These are phyloP conservation scores for Poterioochromonas sp. DNA, from an alignment of 352 stramenopile species.

Conservation along the genomic window DNA sequence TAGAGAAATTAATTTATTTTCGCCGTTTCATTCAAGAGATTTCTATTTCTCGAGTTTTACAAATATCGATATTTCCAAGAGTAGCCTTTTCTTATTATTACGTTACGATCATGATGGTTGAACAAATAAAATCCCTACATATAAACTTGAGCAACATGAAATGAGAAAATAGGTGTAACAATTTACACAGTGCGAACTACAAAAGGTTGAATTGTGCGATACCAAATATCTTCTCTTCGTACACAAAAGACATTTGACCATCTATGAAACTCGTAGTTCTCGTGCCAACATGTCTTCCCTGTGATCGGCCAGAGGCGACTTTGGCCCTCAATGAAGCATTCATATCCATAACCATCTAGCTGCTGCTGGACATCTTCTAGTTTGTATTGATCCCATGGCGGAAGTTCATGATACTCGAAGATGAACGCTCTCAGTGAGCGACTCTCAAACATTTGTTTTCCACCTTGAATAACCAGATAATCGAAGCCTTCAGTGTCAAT, in stretches of 20 bases:
- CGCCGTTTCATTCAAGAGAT: too few species aligned
- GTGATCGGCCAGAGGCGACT: background rate
- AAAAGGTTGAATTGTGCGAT: background rate
- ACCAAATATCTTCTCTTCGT: background rate
- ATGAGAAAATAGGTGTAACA: too few species aligned
- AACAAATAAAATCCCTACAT: too few species aligned
- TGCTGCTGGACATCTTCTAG: background rate
- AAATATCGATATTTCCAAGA: too few species aligned
- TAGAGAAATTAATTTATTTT: too few species aligned
- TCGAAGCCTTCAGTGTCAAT: constrained; percentile 19
- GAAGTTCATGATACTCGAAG: constrained; percentile 16
- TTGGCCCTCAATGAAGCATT: background rate
- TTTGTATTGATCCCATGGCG: background rate
- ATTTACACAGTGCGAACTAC: too few species aligned
- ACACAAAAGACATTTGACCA: constrained; percentile 23
- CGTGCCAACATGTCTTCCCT: constrained; percentile 1
- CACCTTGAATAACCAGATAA: background rate
- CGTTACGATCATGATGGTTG: too few species aligned
- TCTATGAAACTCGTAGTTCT: constrained; percentile 16
- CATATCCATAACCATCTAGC: background rate
- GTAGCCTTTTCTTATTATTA: too few species aligned
- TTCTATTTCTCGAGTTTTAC: too few species aligned
- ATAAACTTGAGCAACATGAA: too few species aligned
- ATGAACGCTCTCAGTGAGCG: background rate
- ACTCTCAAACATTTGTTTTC: background rate